phyloP scores from a whole-genome alignment of 305 asterid genomes.

The Vinca major region DNA sequence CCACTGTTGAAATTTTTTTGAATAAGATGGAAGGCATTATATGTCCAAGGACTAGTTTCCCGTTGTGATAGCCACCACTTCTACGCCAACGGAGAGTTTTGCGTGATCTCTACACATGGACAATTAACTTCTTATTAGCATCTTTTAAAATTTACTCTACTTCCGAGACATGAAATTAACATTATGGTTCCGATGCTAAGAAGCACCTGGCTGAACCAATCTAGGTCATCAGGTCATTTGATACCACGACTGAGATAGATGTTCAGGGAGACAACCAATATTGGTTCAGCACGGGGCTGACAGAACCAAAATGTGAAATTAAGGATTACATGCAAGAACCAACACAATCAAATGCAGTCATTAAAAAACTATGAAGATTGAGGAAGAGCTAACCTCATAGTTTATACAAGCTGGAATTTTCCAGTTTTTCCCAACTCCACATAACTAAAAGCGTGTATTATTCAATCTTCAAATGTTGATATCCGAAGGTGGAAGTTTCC shows the following conservation, averaged over 20 bases:
- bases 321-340: not conserved
- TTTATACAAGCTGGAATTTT: slow-evolving; percentile 5
- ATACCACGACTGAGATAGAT: no score
- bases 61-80: not conserved
- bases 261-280: no score
- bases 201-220: no score
- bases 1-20: slow-evolving; percentile 2
- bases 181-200: no score
- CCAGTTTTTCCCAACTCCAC: not conserved
- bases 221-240: no score
- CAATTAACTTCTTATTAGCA: not conserved
- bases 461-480: slow-evolving; percentile 33
- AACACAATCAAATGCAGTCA: not conserved
- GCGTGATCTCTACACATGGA: not conserved
- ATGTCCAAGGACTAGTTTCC: not conserved
- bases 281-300: no score
- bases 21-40: not conserved
- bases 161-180: not conserved
- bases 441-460: not conserved
- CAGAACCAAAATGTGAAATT: not conserved
- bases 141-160: not conserved
- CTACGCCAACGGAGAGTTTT: not conserved
- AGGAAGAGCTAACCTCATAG: slow-evolving; percentile 13
- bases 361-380: not conserved
- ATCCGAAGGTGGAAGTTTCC: slow-evolving; percentile 65